Evolutionary conservation across 1,139 yeast genomes (phyloP), one percentile per base, ranked within the genome.

Genomic region (Geotrichum reessii): DNA sequence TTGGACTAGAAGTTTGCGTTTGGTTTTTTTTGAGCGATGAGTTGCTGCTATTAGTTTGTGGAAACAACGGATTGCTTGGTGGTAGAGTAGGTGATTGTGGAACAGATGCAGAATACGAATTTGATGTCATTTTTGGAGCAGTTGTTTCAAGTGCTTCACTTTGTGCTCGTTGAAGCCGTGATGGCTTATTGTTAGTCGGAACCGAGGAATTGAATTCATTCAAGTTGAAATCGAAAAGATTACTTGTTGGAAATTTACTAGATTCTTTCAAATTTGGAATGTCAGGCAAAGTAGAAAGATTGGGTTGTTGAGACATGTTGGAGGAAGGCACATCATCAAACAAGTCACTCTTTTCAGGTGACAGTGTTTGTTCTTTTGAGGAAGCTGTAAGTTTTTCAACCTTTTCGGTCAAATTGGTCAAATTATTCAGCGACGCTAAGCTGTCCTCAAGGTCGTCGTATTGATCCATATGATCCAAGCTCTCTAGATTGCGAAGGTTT

Each of bases 91-190:
- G 59, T 27, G 59, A 52, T 6, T 57, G 59, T 4, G 59, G 59
- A 25, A 53, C 59, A 24, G 59, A 57, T 28, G 44, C 46, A 9
- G 59, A 24, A 28, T 57, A 48, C 3, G 51, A 14, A 19, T 53
- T 47, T 19, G 33, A 12, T 19, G 22, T 21, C 9, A 56, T 56
- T 28, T 47, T 37, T 8, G 28, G 47, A n/a, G 37, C 50, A 19
- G 21, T n/a, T 12, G 59, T 50, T 21, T 57, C 57, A 6, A 50
- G 27, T 24, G 57, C 37, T 21, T 57, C 59, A 25, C 59, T 57
- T 47, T 57, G 56, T 7, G 59, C 57, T 31, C 59, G 54, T 5
- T 8, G 40, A 37, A 37, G 21, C 8, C 44, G n/a, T 5, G 44
- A 37, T n/a, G 19, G n/a, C 7, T n/a, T n/a, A n/a, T 37, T 17